Percentiles rank a stretch among this genome's conserved stretches.
Evolutionary conservation across 2,329 filamentous ascomycete genomes (phyloP).

Genomic region (Neonectria coccinea): DNA sequence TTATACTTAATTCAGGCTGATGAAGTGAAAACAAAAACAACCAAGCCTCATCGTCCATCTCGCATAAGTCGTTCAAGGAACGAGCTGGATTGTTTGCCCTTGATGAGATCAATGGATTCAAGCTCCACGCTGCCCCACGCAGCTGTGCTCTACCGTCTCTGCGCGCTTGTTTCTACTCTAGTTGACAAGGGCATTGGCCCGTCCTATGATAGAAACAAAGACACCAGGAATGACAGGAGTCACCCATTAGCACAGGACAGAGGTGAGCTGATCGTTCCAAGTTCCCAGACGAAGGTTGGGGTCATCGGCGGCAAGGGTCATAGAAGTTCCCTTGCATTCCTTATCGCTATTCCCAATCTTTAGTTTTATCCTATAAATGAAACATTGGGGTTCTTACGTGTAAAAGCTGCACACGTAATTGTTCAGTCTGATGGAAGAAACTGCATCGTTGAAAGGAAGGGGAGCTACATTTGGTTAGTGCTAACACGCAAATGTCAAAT

Average conservation of each 20-base stretch:
- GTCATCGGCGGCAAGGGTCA: background rate
- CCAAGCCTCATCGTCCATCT: background rate
- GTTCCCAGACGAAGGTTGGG: background rate
- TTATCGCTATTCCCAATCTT: background rate
- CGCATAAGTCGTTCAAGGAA: slow-evolving; percentile 1
- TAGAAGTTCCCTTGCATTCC: background rate
- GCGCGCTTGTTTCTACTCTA: background rate
- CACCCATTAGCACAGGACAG: background rate
- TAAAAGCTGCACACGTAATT: background rate
- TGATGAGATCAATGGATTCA: slow-evolving; percentile 1
- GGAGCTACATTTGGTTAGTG: background rate
- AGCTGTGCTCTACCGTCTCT: background rate
- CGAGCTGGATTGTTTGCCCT: slow-evolving; percentile 1
- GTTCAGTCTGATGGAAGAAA: background rate
- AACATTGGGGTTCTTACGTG: background rate
- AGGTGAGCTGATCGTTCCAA: slow-evolving; percentile 3
- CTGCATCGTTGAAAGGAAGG: slow-evolving; percentile 5
- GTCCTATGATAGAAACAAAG: slow-evolving; percentile 3
- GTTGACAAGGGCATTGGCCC: background rate
- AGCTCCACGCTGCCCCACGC: background rate
- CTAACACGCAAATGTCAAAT: background rate
- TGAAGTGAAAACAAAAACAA: slow-evolving; percentile 2
- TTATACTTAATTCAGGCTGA: background rate
- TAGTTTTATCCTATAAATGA: background rate
- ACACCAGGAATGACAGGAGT: background rate